Conservation (phyloP, 768 basidiomycete species). For the Mycena polygramma region DNA sequence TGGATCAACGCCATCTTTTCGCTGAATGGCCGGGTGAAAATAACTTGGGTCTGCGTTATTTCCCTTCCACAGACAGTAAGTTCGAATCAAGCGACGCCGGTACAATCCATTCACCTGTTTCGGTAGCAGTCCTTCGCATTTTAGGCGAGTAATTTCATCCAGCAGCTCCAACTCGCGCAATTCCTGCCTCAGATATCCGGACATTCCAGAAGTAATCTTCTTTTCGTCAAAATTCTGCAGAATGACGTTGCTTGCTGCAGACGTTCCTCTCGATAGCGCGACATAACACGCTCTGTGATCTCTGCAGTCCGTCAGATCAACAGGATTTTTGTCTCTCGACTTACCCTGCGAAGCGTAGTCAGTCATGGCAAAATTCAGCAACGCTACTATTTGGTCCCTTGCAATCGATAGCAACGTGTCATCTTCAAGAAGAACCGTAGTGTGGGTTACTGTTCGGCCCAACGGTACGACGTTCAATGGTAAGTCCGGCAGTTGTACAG, state of each 20-base stretch:
- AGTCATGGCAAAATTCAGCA: slow-evolving; percentile 14
- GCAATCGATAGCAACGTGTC: neutral
- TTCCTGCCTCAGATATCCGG: slow-evolving; percentile 2
- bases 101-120: neutral
- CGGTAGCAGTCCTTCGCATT: neutral
- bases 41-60: neutral
- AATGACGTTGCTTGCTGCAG: neutral
- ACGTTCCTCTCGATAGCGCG: neutral
- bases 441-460: neutral
- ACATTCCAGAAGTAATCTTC: neutral
- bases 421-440: neutral
- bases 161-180: slow-evolving; percentile 11
- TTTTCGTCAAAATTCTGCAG: slow-evolving; percentile 5
- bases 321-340: neutral
- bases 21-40: neutral
- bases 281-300: slow-evolving; percentile 11
- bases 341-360: slow-evolving; percentile 11
- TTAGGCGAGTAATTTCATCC: slow-evolving; percentile 14
- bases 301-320: slow-evolving; percentile 4
- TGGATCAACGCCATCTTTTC: too few relatives aligned
- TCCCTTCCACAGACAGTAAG: neutral
- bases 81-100: neutral
- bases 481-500: neutral
- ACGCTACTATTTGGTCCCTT: neutral
- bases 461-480: neutral